Conservation (phyloP, 2,329 filamentous ascomycete genomes). For the Epichloe brachyelytri region DNA sequence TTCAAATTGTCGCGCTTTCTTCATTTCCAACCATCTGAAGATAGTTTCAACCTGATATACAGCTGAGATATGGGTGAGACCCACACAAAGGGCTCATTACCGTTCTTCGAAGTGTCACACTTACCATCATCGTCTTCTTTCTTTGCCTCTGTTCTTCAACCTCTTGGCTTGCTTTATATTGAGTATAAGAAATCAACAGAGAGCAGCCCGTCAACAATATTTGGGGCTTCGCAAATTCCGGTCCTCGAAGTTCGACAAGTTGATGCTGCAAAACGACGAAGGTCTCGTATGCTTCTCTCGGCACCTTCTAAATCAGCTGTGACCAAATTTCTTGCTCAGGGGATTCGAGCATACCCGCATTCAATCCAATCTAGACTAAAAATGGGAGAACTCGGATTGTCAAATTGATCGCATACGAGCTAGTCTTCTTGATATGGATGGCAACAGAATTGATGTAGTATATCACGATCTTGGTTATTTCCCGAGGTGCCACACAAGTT, state of each 20-base stretch:
- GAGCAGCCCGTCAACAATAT: constrained; percentile 26
- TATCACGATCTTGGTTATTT: constrained; percentile 27
- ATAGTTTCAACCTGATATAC: too few species aligned
- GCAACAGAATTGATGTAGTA: constrained; percentile 72
- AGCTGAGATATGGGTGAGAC: too few species aligned
- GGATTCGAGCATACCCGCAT: constrained; percentile 49
- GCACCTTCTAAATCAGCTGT: constrained; percentile 54
- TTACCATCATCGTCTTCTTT: constrained; percentile 72
- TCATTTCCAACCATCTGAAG: too few species aligned
- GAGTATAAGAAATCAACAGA: neutral
- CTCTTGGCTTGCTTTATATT: constrained; percentile 58
- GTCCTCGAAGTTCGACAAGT: constrained; percentile 34
- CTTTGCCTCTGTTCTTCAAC: constrained; percentile 66
- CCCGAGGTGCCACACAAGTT: neutral
- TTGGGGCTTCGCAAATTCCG: constrained; percentile 23
- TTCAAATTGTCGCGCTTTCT: too few species aligned
- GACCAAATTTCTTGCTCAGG: constrained; percentile 57
- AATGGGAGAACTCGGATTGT: neutral
- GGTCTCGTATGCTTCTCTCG: constrained; percentile 49
- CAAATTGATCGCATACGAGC: constrained; percentile 19
- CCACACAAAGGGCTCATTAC: constrained; percentile 15
- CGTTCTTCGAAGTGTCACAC: constrained; percentile 55
- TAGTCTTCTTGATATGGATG: constrained; percentile 66
- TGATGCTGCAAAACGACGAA: constrained; percentile 19
- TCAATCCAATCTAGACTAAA: constrained; percentile 16